Evolutionary conservation across 2,329 filamentous ascomycete species (phyloP), one percentile per base, ranked within the genome.

Genomic region (Tolypocladium sp.): DNA sequence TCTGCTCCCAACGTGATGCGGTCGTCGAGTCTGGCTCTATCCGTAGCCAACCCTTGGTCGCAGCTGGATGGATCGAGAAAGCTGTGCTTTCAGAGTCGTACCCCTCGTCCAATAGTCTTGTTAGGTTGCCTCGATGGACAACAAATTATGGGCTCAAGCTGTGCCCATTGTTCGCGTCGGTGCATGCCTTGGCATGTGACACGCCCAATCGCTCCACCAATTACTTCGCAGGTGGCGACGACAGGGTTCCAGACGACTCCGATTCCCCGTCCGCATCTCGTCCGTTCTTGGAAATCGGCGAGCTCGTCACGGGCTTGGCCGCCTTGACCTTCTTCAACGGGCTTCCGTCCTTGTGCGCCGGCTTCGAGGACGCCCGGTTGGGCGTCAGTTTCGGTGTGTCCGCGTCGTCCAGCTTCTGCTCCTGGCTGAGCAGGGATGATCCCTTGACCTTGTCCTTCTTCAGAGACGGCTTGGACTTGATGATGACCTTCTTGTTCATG

Each of bases 381-480:
- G 69, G 66, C 12, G 58, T 63, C 54, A 65, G 61, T 46, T 63
- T 63, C 42, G 59, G 60, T 41, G 60, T 58, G 55, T 69, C 69
- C 30, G 67, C 63, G 53, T 71, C 70, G 57, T 70, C 69, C 8
- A 68, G 61, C 64, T 72, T 77, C 55, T 79, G 79, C 68, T 82
- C 80, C 46, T 79, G 76, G 61, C 76, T 80, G 59, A 82, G 72
- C 40, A 75, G 73, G 9, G 81, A 83, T 60, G 71, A 71, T n/a
- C 70, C 65, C 71, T 83, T 84, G 58, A 77, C 71, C 69, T 82
- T 83, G 22, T 84, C 81, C 71, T 83, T 84, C 69, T 83, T 84
- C 12, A 73, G 67, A 9, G 66, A 68, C 3, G 70, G 71, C 66
- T 82, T 82, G 33, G 78, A 77, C 73, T 85, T 85, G 53, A 84